These are phyloP conservation scores for Podochytrium sp. DNA, from an alignment of 192 early-diverging fungal genomes.

Conservation along the genomic window DNA sequence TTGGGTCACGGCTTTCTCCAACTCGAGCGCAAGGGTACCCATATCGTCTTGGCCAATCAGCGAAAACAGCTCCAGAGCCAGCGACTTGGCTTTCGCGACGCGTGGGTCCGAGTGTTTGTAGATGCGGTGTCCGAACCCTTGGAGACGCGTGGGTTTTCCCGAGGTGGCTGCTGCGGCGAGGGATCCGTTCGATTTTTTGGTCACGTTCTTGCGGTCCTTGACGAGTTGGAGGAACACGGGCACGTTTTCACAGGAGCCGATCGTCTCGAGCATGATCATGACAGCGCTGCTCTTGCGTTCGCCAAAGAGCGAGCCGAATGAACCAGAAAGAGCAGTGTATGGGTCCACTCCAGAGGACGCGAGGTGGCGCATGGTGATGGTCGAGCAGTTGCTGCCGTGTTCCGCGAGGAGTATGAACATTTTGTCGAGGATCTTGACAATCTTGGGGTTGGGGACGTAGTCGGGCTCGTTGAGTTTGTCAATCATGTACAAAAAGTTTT, in stretches of 20 bases:
- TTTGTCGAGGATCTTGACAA: constrained; percentile 50
- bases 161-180: background rate
- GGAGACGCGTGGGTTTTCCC: constrained; percentile 45
- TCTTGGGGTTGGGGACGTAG: constrained; percentile 47
- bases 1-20: constrained; percentile 53
- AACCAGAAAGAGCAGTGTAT: constrained; percentile 64
- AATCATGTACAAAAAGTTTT: constrained; percentile 56
- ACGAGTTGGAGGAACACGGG: constrained; percentile 59
- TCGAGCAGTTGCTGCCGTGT: constrained; percentile 55
- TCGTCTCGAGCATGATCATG: constrained; percentile 65
- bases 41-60: constrained; percentile 56
- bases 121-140: constrained; percentile 68
- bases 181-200: background rate
- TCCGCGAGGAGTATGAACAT: constrained; percentile 60
- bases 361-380: constrained; percentile 70
- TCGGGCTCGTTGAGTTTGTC: constrained; percentile 53
- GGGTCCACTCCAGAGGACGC: constrained; percentile 65
- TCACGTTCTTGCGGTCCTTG: constrained; percentile 48
- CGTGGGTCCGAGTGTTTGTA: constrained; percentile 69
- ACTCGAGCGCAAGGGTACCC: constrained; percentile 62
- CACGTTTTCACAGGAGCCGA: constrained; percentile 63
- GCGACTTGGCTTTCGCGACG: constrained; percentile 53
- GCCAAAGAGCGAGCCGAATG: constrained; percentile 69
- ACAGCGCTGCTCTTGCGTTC: constrained; percentile 56
- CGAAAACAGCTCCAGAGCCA: constrained; percentile 68